Percentiles rank a stretch among this genome's conserved stretches.
Conservation (phyloP, 805 yeast species). For the Vanderwaltozyma polyspora region DNA sequence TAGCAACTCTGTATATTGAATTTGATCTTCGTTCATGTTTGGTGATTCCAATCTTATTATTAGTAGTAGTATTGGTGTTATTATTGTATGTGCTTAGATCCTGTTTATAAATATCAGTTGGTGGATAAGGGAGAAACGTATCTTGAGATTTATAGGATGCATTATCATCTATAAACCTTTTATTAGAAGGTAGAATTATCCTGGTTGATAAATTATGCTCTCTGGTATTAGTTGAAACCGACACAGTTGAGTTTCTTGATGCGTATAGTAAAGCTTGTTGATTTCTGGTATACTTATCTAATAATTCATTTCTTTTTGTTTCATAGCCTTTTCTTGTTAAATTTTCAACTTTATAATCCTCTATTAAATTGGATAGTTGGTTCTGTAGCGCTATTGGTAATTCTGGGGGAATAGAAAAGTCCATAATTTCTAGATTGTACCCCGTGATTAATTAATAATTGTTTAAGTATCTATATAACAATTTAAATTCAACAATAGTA, state of each 20-base stretch:
- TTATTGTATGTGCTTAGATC: too few species aligned
- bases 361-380: conserved; percentile 32
- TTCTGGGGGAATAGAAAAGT: conserved; percentile 37
- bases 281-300: conserved; percentile 6
- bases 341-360: conserved; percentile 55
- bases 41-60: background rate
- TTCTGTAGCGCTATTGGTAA: conserved; percentile 28
- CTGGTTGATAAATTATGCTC: conserved; percentile 1
- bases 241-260: background rate
- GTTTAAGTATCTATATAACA: too few species aligned
- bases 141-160: too few species aligned
- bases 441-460: too few species aligned
- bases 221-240: conserved; percentile 1
- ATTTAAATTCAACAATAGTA: too few species aligned
- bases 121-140: too few species aligned
- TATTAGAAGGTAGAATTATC: background rate
- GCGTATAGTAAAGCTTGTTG: background rate
- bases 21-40: background rate
- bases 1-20: conserved; percentile 22
- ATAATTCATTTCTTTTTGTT: conserved; percentile 35
- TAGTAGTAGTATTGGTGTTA: too few species aligned
- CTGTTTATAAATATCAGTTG: too few species aligned
- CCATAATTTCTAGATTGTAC: conserved; percentile 24
- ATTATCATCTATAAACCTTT: background rate
- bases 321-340: conserved; percentile 64